Evolutionary conservation across 805 yeast genomes (phyloP), one percentile per base, ranked within the genome.

Genomic region (Candida sakaeoensis): DNA sequence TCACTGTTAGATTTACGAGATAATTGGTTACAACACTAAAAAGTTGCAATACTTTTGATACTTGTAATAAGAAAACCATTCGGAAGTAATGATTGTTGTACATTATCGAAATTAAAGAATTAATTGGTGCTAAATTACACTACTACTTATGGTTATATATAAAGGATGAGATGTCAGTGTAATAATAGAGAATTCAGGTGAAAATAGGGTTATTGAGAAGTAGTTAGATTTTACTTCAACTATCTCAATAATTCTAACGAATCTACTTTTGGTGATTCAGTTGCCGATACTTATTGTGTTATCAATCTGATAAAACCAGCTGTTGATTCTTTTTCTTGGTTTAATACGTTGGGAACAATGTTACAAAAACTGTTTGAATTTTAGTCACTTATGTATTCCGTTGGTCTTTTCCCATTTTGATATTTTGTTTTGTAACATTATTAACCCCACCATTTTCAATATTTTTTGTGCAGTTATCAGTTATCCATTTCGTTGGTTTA

Each of bases 291-390:
- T 28, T 28, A 14, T 28, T 13, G 32, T 28, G 32, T 28, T 9
- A 28, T 28, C 19, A 28, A 28, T 28, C 32, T 28, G 32, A 13
- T 28, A 17, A 13, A 28, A 28, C 32, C 32, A 15, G 32, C 32
- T 15, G 32, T 28, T 10, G 19, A 28, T 28, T 28, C 32, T 15
- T 19, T 19, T 8, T 13, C 19, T 28, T 28, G 32, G 32, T 28
- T 28, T 28, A 28, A 13, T 28, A 13, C 17, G 4, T 28, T 6
- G 8, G 10, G 14, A 8, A 5, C 32, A 13, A 28, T 28, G 5
- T 8, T 28, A 28, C 32, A n/a, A 28, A 9, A 25, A 8, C 14
- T 25, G 14, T 10, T n/a, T 25, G n/a, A 25, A 25, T 25, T 25
- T 25, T 25, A 14, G 28, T 25, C 28, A 25, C 14, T 25, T 10